Percentiles rank a stretch among this genome's conserved stretches.
phyloP scores from a whole-genome alignment of 2,329 filamentous ascomycete species.

The Stagonosporopsis tanaceti region DNA sequence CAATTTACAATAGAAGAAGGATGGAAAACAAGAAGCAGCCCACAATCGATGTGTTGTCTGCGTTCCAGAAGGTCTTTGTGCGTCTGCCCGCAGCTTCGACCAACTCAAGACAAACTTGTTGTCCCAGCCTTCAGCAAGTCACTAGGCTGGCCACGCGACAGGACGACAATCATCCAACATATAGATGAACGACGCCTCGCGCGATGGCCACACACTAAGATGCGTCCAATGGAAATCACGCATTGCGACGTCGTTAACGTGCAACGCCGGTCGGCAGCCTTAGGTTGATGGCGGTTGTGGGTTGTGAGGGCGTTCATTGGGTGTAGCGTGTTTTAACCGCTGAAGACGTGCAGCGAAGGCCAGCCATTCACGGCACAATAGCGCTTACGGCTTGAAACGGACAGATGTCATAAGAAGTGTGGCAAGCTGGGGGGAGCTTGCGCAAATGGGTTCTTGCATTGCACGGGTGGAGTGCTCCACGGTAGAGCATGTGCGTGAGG shows the following conservation, averaged over 20 bases:
- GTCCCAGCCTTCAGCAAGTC: slow-evolving; percentile 30
- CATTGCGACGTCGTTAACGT: slow-evolving; percentile 29
- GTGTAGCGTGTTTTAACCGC: slow-evolving; percentile 31
- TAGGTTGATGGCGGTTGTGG: slow-evolving; percentile 14
- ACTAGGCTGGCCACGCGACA: slow-evolving; percentile 31
- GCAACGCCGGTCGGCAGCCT: slow-evolving; percentile 26
- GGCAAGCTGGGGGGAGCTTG: slow-evolving; percentile 22
- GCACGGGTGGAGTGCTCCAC: background rate
- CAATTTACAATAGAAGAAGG: slow-evolving; percentile 12
- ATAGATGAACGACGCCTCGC: slow-evolving; percentile 29
- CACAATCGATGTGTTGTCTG: slow-evolving; percentile 19
- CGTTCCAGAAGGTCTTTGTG: slow-evolving; percentile 19
- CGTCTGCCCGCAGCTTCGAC: slow-evolving; percentile 7
- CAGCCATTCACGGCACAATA: slow-evolving; percentile 41
- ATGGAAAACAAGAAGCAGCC: slow-evolving; percentile 1
- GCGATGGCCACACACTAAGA: slow-evolving; percentile 12
- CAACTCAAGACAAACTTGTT: slow-evolving; percentile 5
- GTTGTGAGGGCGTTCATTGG: slow-evolving; percentile 25
- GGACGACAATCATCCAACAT: slow-evolving; percentile 28
- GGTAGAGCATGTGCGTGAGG: slow-evolving; percentile 2
- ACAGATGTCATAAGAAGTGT: slow-evolving; percentile 20
- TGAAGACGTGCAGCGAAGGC: slow-evolving; percentile 30
- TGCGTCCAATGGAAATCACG: slow-evolving; percentile 30
- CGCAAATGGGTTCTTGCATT: slow-evolving; percentile 13
- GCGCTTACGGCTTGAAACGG: slow-evolving; percentile 41